Base-by-base conservation (phyloP, 2,329 filamentous ascomycete genomes). In the Phyllosticta citriasiana region DNA sequence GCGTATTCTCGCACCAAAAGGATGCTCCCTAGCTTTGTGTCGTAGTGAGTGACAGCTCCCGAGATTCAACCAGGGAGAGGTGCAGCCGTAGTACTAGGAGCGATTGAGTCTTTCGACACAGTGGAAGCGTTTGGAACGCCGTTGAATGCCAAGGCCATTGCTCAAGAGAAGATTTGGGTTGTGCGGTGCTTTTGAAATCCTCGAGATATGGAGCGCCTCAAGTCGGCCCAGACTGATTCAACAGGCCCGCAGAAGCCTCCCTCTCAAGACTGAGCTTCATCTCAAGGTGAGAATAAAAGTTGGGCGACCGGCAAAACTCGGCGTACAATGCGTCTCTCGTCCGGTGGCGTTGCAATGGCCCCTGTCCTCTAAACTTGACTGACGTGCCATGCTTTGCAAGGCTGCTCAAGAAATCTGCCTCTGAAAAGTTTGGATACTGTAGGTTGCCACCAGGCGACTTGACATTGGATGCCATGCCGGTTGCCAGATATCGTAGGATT, bases 251-350 rank as follows among this genome's bases (percentile, higher is more conserved):
- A 27, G 68, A 71, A 4, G 74, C 74, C 66, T 75, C 73, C 51
- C 71, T 73, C 64, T 77, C 74, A 47, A 76, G 61, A 16, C 66
- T 68, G 16, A 75, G 66, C 64, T 76, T 77, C 73, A 76, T 75
- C 33, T 77, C 73, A 22, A 77, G 63, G 72, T 74, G 76, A 14
- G 70, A 72, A 59, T 75, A 75, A 57, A 76, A 77, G 53, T 74
- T 76, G 6, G 72, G 67, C 4, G 69, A 72, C 26, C 65, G 66
- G 57, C 73, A 76, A 63, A 76, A 77, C 7, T 60, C 65, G 58
- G 68, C 70, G 60, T 77, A 77, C 27, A 77, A 55, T 0, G 64
- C 68, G 58, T 76, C 73, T 25, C 73, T 65, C 2, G 68, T 67
- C 26, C 67, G 65, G 62, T 76, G 73, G 57, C 71, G 64, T 65